Percentiles rank a stretch among this genome's conserved stretches.
These are phyloP conservation scores for Ettlia oleoabundans DNA, from an alignment of 139 green algal species.

Conservation along the genomic window DNA sequence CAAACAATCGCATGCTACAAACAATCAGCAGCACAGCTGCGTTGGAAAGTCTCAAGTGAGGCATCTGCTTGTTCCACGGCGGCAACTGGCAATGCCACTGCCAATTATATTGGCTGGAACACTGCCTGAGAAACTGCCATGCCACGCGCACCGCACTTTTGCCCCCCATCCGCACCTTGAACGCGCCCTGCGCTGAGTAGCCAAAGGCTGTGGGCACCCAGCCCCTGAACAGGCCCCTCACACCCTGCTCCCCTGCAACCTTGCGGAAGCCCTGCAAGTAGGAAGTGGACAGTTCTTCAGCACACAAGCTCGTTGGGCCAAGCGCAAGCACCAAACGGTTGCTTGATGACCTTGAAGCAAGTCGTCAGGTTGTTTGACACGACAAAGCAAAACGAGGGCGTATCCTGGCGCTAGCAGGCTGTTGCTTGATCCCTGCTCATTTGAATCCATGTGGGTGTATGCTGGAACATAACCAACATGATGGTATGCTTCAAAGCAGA, in stretches of 20 bases:
- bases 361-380: too few species aligned
- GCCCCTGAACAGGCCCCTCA: conserved; percentile 75
- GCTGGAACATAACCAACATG: too few species aligned
- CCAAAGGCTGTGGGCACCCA: conserved; percentile 87
- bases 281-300: conserved; percentile 23
- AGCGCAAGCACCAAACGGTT: background rate
- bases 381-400: too few species aligned
- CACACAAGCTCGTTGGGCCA: background rate
- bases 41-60: background rate
- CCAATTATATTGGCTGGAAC: too few species aligned
- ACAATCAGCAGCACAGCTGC: background rate
- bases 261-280: conserved; percentile 76
- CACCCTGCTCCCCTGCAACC: conserved; percentile 70
- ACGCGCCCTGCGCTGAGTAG: conserved; percentile 88
- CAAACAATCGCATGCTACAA: background rate
- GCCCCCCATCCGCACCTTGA: conserved; percentile 97
- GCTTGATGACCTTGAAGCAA: background rate
- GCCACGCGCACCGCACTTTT: too few species aligned
- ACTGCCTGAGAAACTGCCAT: too few species aligned
- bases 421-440: too few species aligned
- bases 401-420: too few species aligned
- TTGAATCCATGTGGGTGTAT: too few species aligned
- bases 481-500: too few species aligned
- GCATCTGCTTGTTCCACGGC: too few species aligned
- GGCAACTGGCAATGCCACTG: too few species aligned